phyloP scores from a whole-genome alignment of 2,329 filamentous ascomycete genomes.

The Harringtonia aguacate region DNA sequence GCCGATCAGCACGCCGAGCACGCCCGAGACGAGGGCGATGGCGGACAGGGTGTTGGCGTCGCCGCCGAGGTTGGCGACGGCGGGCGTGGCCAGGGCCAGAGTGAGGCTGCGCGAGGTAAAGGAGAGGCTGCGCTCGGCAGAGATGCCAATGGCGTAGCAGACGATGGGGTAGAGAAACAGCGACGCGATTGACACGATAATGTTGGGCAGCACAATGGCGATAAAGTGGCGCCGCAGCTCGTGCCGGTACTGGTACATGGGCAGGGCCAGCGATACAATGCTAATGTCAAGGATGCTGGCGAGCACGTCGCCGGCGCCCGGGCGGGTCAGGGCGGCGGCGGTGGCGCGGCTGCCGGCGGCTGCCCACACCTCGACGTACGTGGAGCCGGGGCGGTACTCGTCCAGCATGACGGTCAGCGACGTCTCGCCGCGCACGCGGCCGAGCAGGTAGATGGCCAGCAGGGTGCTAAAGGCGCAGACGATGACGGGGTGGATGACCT shows the following conservation, averaged over 20 bases:
- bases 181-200: conserved; percentile 38
- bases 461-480: conserved; percentile 43
- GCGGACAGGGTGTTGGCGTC: conserved; percentile 45
- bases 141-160: conserved; percentile 44
- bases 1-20: conserved; percentile 46
- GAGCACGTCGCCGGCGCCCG: conserved; percentile 48
- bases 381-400: conserved; percentile 40
- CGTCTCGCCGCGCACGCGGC: conserved; percentile 27
- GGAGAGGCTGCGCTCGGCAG: conserved; percentile 37
- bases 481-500: conserved; percentile 47
- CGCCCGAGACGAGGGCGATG: conserved; percentile 48
- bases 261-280: conserved; percentile 48
- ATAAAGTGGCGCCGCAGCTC: conserved; percentile 43
- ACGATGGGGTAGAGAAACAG: conserved; percentile 47
- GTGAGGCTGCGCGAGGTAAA: conserved; percentile 48
- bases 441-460: conserved; percentile 41
- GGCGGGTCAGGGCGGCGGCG: conserved; percentile 17
- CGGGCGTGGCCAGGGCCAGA: conserved; percentile 47
- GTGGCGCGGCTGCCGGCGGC: conserved; percentile 4
- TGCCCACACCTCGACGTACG: conserved; percentile 41
- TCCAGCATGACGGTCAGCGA: conserved; percentile 28
- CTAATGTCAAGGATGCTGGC: conserved; percentile 42
- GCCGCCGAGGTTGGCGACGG: conserved; percentile 44
- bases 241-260: conserved; percentile 49
- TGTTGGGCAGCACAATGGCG: conserved; percentile 42